Evolutionary conservation across 441 rosid species (phyloP).

Genomic region (Euphorbia schlechtendalii): DNA sequence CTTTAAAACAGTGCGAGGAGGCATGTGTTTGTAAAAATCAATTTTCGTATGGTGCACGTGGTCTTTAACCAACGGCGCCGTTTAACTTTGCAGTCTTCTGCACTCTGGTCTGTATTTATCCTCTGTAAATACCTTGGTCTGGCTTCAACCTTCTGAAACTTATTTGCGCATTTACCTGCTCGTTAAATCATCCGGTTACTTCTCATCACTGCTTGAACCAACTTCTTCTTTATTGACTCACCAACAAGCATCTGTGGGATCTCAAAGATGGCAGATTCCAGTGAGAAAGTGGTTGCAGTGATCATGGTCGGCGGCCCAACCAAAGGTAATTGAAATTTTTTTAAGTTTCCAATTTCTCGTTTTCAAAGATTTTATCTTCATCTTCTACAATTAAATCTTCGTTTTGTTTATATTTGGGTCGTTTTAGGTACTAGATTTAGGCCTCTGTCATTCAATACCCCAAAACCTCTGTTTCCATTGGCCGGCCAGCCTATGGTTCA

Average conservation of each 20-base stretch:
- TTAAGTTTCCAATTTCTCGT: neutral
- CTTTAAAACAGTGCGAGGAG: no score
- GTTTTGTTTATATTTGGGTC: neutral
- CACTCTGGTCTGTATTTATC: no score
- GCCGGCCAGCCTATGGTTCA: conserved; percentile 91
- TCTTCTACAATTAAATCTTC: neutral
- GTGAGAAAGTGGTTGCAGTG: conserved; percentile 70
- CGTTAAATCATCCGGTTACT: neutral
- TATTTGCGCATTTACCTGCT: neutral
- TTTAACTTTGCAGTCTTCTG: neutral
- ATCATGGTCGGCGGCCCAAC: conserved; percentile 93
- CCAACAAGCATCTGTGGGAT: neutral
- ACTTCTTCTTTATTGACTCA: neutral
- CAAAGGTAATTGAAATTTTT: conserved; percentile 41
- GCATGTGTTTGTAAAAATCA: neutral
- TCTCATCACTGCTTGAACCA: neutral
- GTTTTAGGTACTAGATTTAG: conserved; percentile 63
- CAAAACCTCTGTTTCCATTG: conserved; percentile 73
- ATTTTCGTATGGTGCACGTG: no score
- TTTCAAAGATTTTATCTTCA: neutral
- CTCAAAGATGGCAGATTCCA: conserved; percentile 10
- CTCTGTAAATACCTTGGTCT: neutral
- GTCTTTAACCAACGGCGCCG: neutral
- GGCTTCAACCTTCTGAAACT: neutral
- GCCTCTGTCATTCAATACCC: conserved; percentile 67